phyloP scores from a whole-genome alignment of 1,284 basidiomycete genomes.

The Sanghuangporus weigelae region DNA sequence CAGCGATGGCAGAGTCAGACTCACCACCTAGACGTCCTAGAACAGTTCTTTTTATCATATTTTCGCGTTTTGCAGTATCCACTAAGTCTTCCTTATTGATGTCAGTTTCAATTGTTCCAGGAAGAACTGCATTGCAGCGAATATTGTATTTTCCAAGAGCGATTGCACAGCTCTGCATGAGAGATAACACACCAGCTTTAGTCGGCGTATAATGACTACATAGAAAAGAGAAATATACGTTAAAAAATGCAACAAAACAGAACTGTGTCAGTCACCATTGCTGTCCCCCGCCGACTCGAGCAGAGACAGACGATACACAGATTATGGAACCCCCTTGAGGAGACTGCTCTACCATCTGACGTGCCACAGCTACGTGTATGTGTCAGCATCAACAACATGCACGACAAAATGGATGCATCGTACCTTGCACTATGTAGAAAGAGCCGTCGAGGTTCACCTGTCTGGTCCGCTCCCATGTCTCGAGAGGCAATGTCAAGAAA shows the following conservation, averaged over 20 bases:
- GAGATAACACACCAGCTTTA: constrained; percentile 72
- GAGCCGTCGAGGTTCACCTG: constrained; percentile 77
- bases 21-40: constrained; percentile 63
- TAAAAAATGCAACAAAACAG: neutral
- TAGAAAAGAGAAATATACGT: neutral
- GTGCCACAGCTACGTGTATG: constrained; percentile 52
- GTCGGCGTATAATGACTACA: constrained; percentile 75
- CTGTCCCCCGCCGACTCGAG: constrained; percentile 70
- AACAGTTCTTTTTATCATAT: constrained; percentile 64
- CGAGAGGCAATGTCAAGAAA: constrained; percentile 71
- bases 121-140: constrained; percentile 62
- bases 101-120: constrained; percentile 72
- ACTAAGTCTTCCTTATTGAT: constrained; percentile 77
- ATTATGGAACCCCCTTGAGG: constrained; percentile 75
- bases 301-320: constrained; percentile 73
- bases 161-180: constrained; percentile 82
- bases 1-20: constrained; percentile 18
- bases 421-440: constrained; percentile 71
- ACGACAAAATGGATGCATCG: neutral
- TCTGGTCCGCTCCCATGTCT: constrained; percentile 65
- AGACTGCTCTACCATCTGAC: constrained; percentile 68
- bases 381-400: neutral
- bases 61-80: constrained; percentile 53
- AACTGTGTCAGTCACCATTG: constrained; percentile 46
- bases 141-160: constrained; percentile 74